Evolutionary conservation across 2,329 filamentous ascomycete species (phyloP).

Genomic region (Epichloe sp.): DNA sequence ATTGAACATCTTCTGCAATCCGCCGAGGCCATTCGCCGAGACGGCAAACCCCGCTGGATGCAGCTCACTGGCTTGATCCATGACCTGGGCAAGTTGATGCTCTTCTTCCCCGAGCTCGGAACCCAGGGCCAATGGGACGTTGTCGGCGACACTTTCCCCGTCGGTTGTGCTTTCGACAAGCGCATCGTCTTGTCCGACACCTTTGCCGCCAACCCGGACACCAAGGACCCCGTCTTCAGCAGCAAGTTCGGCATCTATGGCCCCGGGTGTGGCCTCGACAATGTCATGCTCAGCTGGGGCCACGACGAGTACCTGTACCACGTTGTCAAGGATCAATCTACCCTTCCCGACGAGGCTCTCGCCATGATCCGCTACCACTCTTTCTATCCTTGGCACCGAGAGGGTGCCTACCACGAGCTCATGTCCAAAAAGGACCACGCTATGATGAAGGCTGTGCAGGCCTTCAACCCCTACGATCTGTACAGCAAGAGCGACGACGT

Average conservation of each 20-base stretch:
- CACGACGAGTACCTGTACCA: constrained; percentile 84
- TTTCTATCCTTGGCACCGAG: constrained; percentile 84
- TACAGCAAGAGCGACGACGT: constrained; percentile 85
- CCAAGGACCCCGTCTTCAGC: constrained; percentile 55
- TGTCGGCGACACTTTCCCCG: constrained; percentile 74
- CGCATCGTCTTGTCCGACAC: constrained; percentile 71
- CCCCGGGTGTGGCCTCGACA: constrained; percentile 68
- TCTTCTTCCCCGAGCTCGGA: constrained; percentile 51
- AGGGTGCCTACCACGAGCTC: constrained; percentile 66
- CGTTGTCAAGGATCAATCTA: constrained; percentile 71
- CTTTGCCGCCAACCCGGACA: constrained; percentile 67
- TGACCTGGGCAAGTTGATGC: constrained; percentile 68
- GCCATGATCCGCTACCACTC: constrained; percentile 92
- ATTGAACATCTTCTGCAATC: constrained; percentile 84
- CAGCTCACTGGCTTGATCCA: constrained; percentile 66
- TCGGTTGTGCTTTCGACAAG: constrained; percentile 62
- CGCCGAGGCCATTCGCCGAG: constrained; percentile 77
- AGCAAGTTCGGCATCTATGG: constrained; percentile 70
- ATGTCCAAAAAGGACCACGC: constrained; percentile 72
- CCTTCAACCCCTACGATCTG: constrained; percentile 83
- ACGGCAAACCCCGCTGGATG: constrained; percentile 75
- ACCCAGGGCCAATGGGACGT: constrained; percentile 90
- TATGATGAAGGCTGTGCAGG: constrained; percentile 69
- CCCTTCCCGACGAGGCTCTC: constrained; percentile 65
- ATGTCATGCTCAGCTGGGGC: constrained; percentile 83